These are phyloP conservation scores for Candida tibetensis DNA, from an alignment of 805 yeast genomes.

Conservation along the genomic window DNA sequence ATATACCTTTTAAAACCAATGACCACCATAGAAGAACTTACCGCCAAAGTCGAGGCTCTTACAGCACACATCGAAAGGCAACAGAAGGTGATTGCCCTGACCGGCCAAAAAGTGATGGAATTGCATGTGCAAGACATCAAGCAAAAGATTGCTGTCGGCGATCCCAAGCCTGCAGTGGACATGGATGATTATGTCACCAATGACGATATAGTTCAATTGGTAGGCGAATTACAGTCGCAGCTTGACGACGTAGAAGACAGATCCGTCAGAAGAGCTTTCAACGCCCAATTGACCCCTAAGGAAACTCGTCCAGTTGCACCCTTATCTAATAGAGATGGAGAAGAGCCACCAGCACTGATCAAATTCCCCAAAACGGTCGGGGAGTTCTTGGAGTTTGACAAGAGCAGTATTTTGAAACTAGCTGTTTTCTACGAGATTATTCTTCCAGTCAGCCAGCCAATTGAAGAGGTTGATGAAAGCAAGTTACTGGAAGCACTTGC, in stretches of 20 bases:
- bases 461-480: slow-evolving; percentile 4
- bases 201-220: slow-evolving; percentile 82
- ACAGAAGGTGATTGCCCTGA: slow-evolving; percentile 59
- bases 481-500: slow-evolving; percentile 4
- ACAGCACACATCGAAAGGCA: slow-evolving; percentile 61
- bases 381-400: slow-evolving; percentile 48
- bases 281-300: slow-evolving; percentile 46
- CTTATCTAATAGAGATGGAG: slow-evolving; percentile 77
- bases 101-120: slow-evolving; percentile 76
- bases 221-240: slow-evolving; percentile 87
- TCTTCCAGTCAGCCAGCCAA: slow-evolving; percentile 53
- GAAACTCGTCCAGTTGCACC: slow-evolving; percentile 55
- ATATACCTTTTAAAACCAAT: too few species aligned
- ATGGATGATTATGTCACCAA: slow-evolving; percentile 67
- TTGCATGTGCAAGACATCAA: slow-evolving; percentile 60
- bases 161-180: slow-evolving; percentile 12
- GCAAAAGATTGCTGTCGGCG: slow-evolving; percentile 16
- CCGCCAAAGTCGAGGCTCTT: slow-evolving; percentile 48
- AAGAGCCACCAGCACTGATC: slow-evolving; percentile 47
- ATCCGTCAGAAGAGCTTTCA: slow-evolving; percentile 65
- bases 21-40: slow-evolving; percentile 5
- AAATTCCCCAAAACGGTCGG: slow-evolving; percentile 57
- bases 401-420: slow-evolving; percentile 48
- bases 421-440: slow-evolving; percentile 74
- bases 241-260: slow-evolving; percentile 76